A percentile compares a stretch with the other conserved stretches of the same genome.
Evolutionary conservation across 768 basidiomycete species (phyloP).

Genomic region (Holtermanniella nyarrowii): DNA sequence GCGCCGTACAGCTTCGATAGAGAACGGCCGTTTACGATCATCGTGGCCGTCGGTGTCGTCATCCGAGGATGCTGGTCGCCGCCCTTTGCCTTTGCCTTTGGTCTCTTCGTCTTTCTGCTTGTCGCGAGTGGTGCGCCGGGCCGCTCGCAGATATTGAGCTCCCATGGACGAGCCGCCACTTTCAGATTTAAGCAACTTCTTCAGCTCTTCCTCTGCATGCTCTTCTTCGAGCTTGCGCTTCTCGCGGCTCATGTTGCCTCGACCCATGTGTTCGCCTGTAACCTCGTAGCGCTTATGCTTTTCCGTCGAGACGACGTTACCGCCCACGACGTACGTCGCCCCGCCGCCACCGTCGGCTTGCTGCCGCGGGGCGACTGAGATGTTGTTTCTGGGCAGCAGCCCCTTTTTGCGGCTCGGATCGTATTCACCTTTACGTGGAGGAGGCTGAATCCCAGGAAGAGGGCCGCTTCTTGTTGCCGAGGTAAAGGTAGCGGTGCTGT

Average conservation of each 20-base stretch:
- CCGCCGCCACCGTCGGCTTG: slow-evolving; percentile 30
- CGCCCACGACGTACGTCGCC: slow-evolving; percentile 67
- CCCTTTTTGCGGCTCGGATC: slow-evolving; percentile 28
- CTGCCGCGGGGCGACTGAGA: slow-evolving; percentile 19
- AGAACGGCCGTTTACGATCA: slow-evolving; percentile 32
- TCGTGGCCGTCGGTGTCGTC: slow-evolving; percentile 53
- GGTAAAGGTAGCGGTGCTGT: no score
- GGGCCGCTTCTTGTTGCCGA: no score
- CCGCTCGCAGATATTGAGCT: slow-evolving; percentile 25
- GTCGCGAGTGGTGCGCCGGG: background rate
- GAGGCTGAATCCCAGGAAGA: no score
- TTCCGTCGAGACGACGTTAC: slow-evolving; percentile 51
- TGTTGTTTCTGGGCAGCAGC: slow-evolving; percentile 28
- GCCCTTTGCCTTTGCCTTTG: slow-evolving; percentile 2
- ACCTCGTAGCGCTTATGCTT: slow-evolving; percentile 29
- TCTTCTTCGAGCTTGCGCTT: slow-evolving; percentile 49
- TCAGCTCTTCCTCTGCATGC: slow-evolving; percentile 52
- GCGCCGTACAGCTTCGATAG: slow-evolving; percentile 22
- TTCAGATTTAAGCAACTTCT: slow-evolving; percentile 52
- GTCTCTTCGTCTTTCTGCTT: background rate
- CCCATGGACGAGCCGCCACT: slow-evolving; percentile 49
- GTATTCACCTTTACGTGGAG: slow-evolving; percentile 16
- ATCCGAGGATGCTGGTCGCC: slow-evolving; percentile 62
- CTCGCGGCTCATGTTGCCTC: slow-evolving; percentile 68
- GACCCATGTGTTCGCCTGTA: slow-evolving; percentile 60